Percentiles rank a stretch among this genome's conserved stretches.
Conservation (phyloP, 371 early-diverging fungal genomes). For the Cokeromyces recurvatus region DNA sequence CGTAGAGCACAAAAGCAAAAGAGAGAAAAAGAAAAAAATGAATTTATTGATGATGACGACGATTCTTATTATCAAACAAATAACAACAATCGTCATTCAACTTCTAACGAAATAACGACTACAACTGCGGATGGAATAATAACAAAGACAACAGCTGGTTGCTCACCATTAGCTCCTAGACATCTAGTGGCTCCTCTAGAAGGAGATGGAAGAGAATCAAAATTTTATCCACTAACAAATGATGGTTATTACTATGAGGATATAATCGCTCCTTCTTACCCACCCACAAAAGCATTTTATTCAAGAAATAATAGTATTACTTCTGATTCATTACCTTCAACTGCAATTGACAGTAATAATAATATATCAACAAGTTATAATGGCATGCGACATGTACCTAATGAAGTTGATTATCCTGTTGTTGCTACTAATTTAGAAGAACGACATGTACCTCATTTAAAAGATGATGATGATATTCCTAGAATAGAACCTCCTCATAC, state of each 20-base stretch:
- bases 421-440: not conserved
- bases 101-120: too few relatives aligned
- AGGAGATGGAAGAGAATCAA: slow-evolving; percentile 6
- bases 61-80: slow-evolving; percentile 1
- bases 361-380: too few relatives aligned
- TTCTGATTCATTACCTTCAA: slow-evolving; percentile 12
- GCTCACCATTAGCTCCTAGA: slow-evolving; percentile 4
- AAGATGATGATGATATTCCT: not conserved
- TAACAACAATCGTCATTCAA: too few relatives aligned
- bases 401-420: slow-evolving; percentile 4
- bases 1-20: slow-evolving; percentile 4
- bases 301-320: slow-evolving; percentile 4
- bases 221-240: not conserved
- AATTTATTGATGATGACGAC: slow-evolving; percentile 2
- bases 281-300: slow-evolving; percentile 6
- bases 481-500: slow-evolving; percentile 6
- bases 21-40: not conserved
- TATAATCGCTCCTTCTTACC: slow-evolving; percentile 22
- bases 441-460: slow-evolving; percentile 19
- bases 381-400: slow-evolving; percentile 17
- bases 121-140: too few relatives aligned
- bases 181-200: slow-evolving; percentile 12
- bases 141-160: too few relatives aligned
- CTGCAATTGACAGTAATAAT: not conserved
- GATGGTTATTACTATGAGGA: slow-evolving; percentile 18